Evolutionary conservation across 75 land plant species (phyloP), one percentile per base, ranked within the genome.

Genomic region (Picea glauca): DNA sequence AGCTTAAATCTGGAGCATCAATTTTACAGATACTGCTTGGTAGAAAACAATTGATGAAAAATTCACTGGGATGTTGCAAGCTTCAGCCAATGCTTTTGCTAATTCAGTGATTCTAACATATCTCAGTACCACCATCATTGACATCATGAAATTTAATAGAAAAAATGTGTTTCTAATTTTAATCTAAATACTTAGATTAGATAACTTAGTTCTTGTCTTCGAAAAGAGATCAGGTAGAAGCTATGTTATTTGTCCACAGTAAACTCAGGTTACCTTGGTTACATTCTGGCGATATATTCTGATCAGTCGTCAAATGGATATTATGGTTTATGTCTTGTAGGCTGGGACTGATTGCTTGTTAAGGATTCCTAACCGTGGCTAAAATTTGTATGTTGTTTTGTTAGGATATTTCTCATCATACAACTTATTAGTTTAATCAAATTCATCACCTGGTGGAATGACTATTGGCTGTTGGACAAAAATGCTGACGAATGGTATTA

Each of bases 341-440:
- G 56, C 56, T 40, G 13, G 62, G 30, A 58, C 8, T 30, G 20
- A 3, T 58, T 56, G 61, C 58, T 26, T 75, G 6, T 62, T 76
- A 31, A 26, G 17, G 17, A 15, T 30, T 76, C 21, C 62, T 76
- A 30, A 56, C 62, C 9, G 5, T 3, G 60, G 9, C 32, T 4
- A 50, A 50, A 50, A 32, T 56, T 78, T 43, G 78, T 31, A 79
- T 17, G 80, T 38, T 18, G 58, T 18, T 75, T 58, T 81, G 81
- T 64, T 93, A 96, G 99, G 83, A 81, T 90, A 31, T 96, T 96
- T 75, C 89, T 96, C 11, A 57, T 94, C 26, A 89, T 96, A 74
- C 99, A 96, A 75, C 89, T 96, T 30, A 80, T 94, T n/a, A 96
- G 99, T 75, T 82, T 96, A n/a, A 88, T 94, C 78, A 91, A 90